Evolutionary conservation across 2,329 filamentous ascomycete genomes (phyloP), one percentile per base, ranked within the genome.

Genomic region (Lasiodiplodia citricola): DNA sequence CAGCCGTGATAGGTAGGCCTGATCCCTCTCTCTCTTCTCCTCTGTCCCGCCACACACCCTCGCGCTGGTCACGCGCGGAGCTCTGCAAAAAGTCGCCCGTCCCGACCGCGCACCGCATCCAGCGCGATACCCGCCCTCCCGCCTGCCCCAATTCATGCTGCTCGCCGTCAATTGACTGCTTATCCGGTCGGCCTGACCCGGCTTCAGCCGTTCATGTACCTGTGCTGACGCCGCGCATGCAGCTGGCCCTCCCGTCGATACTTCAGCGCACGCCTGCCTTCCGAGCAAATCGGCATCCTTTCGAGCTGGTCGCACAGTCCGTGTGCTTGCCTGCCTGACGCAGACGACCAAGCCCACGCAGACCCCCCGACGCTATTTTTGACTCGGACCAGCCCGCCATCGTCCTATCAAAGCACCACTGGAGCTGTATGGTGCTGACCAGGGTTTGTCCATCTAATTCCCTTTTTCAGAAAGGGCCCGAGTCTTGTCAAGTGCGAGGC

Each of bases 251-350:
- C 55, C 65, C 55, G 41, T 62, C 44, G 25, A 31, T 57, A 66
- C 66, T 63, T 63, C 55, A 67, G 55, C 50, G 44, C 57, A 35
- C 41, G 28, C 38, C 58, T 63, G 37, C 41, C 23, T 56, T 57
- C 66, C 66, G 66, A 62, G 50, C 66, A 68, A 68, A 68, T 62
- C 66, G 66, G 66, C 66, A 52, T 63, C 50, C 41, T 62, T 37
- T 68, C 23, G 38, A 38, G 23, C 56, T 51, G 47, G 66, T 68
- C 57, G 56, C 57, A 68, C 66, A 55, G 55, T 68, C 56, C 31
- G 37, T 31, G 63, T 55, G 35, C 63, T 56, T 66, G 37, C 63
- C 51, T 66, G 37, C 63, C 63, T 66, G 47, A 23, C 63, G 23
- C 63, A 56, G 50, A 52, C 35, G 63, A 47, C 28, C 63, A 47